Conservation (phyloP, 2,329 filamentous ascomycete genomes). For the Fusarium succisae region DNA sequence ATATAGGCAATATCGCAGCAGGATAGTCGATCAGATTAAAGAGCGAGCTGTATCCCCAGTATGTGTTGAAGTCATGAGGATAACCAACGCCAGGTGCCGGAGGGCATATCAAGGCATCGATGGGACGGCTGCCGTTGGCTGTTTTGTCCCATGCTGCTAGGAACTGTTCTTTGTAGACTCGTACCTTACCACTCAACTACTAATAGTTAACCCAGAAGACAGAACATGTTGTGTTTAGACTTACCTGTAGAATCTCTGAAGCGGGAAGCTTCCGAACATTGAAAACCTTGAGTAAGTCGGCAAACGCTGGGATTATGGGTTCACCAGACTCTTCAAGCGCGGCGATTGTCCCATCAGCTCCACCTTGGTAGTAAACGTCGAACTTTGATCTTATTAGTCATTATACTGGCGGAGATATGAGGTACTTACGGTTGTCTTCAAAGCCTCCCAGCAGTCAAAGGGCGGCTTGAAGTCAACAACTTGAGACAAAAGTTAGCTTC, state of each 20-base stretch:
- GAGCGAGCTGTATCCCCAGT: conserved; percentile 17
- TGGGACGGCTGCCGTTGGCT: not conserved
- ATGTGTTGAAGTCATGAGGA: conserved; percentile 19
- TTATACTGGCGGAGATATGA: fast-evolving
- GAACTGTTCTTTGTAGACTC: not conserved
- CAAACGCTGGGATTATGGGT: conserved; percentile 1
- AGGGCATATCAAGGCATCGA: conserved; percentile 12
- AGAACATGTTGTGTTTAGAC: not conserved
- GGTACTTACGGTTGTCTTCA: not conserved
- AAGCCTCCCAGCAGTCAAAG: conserved; percentile 14
- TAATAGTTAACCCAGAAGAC: no score
- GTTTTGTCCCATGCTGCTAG: not conserved
- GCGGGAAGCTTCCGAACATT: not conserved
- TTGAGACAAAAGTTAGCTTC: not conserved
- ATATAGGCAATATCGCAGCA: not conserved
- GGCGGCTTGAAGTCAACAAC: conserved; percentile 15
- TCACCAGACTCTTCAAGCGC: conserved; percentile 2
- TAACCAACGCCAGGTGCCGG: not conserved
- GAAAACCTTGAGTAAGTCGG: conserved; percentile 4
- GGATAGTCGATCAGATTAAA: conserved; percentile 24
- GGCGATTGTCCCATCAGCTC: not conserved
- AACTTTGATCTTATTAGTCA: not conserved
- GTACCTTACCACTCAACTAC: not conserved
- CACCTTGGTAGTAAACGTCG: conserved; percentile 10
- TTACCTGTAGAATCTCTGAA: not conserved